Evolutionary conservation across 2,329 filamentous ascomycete species (phyloP), one percentile per base, ranked within the genome.

Genomic region (Ceratocystis cacaofunesta): DNA sequence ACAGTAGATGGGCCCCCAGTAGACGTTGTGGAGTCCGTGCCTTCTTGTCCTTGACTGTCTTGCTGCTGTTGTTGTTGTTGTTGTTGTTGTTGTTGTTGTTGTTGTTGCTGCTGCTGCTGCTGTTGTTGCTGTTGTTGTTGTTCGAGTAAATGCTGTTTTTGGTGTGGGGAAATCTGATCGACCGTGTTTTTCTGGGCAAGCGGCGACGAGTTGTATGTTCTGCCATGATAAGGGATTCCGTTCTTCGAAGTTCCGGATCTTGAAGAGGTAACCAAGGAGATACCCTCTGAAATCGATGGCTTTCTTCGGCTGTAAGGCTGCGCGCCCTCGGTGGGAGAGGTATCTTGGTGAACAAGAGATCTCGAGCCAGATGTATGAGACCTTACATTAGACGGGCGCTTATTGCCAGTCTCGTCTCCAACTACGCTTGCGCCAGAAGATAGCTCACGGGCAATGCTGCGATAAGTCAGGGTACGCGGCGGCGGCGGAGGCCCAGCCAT

Each of bases 1-100:
- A 99, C 90, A 0, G 91, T 96, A 1, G 91, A 95, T 12, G 92
- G 90, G 1, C 90, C 90, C 1, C 87, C 91, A 0, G 90, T 94
- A 0, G 94, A 97, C 43, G 88, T 81, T 0, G 88, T 92, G 0
- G 94, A 97, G 71, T 94, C 90, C 0, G 90, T 91, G 7, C 86
- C 87, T 71, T 92, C 86, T 32, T 78, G 70, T 19, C 74, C 76
- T 67, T 82, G 76, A 52, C 73, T 69, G 8, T 69, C 65, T 43
- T 76, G 75, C 8, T 67, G 65, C 1, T 25, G 28, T 5, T 70
- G 63, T 2, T 63, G 68, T n/a, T 70, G 65, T 2, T 25, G 28
- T 5, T 70, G 65, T 5, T 25, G 28, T 41, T 63, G 68, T 2
- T 25, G 28, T 3, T 70, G 63, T 2, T 63, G 68, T 15, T 70